Evolutionary conservation across 2,329 filamentous ascomycete species (phyloP).

Genomic region (Sporothrix luriei): DNA sequence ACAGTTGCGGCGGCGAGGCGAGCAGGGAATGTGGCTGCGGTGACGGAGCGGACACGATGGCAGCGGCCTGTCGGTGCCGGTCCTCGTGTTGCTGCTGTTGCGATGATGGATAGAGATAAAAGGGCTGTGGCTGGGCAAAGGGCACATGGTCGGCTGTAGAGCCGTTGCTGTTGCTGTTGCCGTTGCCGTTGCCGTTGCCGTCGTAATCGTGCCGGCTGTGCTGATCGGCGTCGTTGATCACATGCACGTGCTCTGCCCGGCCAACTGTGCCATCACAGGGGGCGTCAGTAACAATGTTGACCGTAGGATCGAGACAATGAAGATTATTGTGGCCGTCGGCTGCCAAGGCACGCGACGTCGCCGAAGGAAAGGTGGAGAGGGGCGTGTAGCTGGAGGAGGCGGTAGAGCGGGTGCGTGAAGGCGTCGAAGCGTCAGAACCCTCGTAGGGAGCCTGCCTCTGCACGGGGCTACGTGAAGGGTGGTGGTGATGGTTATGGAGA

Average conservation of each 20-base stretch:
- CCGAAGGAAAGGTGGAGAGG: constrained; percentile 31
- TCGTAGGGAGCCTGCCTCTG: constrained; percentile 4
- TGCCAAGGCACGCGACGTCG: constrained; percentile 25
- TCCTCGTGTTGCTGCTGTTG: constrained; percentile 7
- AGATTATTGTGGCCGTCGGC: neutral
- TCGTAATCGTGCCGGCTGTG: neutral
- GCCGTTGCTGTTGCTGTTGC: neutral
- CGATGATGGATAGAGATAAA: neutral
- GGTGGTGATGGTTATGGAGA: neutral
- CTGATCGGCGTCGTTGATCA: neutral
- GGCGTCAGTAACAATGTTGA: neutral
- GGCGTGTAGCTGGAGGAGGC: constrained; percentile 31
- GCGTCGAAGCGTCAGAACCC: constrained; percentile 31
- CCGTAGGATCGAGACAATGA: neutral
- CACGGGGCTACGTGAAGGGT: constrained; percentile 1
- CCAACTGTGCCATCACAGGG: neutral
- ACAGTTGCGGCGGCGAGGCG: constrained; percentile 20
- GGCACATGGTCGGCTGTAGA: constrained; percentile 10
- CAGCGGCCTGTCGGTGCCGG: neutral
- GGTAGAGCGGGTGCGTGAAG: constrained; percentile 27
- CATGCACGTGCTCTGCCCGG: constrained; percentile 12
- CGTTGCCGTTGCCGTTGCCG: neutral
- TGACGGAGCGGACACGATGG: neutral
- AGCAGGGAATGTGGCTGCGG: constrained; percentile 28
- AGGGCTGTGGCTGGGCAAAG: constrained; percentile 19